A percentile compares a stretch with the other conserved stretches of the same genome.
These are phyloP conservation scores for Fusarium citri DNA, from an alignment of 2,329 filamentous ascomycete genomes.

Conservation along the genomic window DNA sequence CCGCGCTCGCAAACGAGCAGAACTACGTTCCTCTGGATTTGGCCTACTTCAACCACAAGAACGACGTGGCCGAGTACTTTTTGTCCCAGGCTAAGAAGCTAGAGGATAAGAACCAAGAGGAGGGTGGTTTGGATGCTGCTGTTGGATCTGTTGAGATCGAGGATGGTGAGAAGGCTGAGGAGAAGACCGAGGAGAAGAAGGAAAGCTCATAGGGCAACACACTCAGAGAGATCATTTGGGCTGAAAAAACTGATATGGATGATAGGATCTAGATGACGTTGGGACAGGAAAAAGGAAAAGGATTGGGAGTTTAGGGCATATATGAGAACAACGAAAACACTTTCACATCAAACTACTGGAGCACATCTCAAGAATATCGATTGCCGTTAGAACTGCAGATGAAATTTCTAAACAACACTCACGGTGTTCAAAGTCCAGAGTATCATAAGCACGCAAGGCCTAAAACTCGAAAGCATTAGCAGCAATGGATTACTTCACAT, in stretches of 20 bases:
- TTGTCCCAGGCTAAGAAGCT: slow-evolving; percentile 60
- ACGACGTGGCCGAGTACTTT: slow-evolving; percentile 72
- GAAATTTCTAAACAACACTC: too few species aligned
- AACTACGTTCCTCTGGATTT: slow-evolving; percentile 85
- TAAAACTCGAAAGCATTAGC: not conserved
- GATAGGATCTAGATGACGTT: not conserved
- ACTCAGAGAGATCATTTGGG: too few species aligned
- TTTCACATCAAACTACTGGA: not conserved
- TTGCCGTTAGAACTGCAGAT: too few species aligned
- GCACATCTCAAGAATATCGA: not conserved
- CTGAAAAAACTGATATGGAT: not conserved
- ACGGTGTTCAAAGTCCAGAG: too few species aligned
- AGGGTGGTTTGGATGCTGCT: slow-evolving; percentile 56
- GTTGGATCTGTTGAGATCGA: slow-evolving; percentile 55
- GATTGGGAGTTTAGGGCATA: slow-evolving; percentile 17
- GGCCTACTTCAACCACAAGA: slow-evolving; percentile 76
- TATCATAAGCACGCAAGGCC: too few species aligned
- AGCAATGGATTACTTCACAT: not conserved
- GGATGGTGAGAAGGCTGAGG: slow-evolving; percentile 43
- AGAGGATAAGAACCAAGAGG: slow-evolving; percentile 60
- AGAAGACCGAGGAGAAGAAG: slow-evolving; percentile 41
- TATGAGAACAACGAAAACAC: slow-evolving; percentile 23
- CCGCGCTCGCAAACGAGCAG: slow-evolving; percentile 81
- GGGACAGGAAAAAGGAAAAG: not conserved
- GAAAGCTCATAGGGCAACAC: slow-evolving; percentile 12